These are phyloP conservation scores for Articulospora tetracladia DNA, from an alignment of 495 filamentous ascomycete species.

Conservation along the genomic window DNA sequence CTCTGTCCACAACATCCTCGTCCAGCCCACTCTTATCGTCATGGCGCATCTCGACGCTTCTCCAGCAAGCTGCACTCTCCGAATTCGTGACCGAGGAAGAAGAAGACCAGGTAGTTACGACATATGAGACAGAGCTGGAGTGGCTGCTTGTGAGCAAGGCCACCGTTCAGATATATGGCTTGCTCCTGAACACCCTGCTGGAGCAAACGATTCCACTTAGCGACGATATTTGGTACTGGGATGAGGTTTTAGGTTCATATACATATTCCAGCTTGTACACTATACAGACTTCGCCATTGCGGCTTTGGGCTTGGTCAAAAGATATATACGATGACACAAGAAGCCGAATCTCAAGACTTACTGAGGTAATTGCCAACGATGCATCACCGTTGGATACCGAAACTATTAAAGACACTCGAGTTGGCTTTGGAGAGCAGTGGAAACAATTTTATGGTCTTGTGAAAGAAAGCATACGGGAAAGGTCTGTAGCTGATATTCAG, in stretches of 20 bases:
- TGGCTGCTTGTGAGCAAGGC: constrained; percentile 89
- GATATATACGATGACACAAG: constrained; percentile 58
- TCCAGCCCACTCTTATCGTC: constrained; percentile 48
- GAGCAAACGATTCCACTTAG: constrained; percentile 76
- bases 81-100: constrained; percentile 17
- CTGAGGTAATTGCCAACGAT: background rate
- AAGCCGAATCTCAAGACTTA: constrained; percentile 38
- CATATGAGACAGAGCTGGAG: constrained; percentile 70
- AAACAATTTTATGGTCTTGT: constrained; percentile 78
- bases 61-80: constrained; percentile 53
- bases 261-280: constrained; percentile 71
- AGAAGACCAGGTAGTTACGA: constrained; percentile 26
- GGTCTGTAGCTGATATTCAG: constrained; percentile 56
- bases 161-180: constrained; percentile 76
- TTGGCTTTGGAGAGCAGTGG: constrained; percentile 53
- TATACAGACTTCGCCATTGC: constrained; percentile 73
- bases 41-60: constrained; percentile 49
- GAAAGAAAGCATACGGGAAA: constrained; percentile 60
- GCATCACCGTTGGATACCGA: constrained; percentile 5
- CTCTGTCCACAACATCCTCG: constrained; percentile 62
- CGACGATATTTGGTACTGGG: constrained; percentile 91
- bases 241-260: constrained; percentile 71
- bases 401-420: constrained; percentile 12
- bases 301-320: constrained; percentile 62
- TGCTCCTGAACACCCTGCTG: constrained; percentile 66